These are phyloP conservation scores for Pythium myriotylum DNA, from an alignment of 352 stramenopile species.

Conservation along the genomic window DNA sequence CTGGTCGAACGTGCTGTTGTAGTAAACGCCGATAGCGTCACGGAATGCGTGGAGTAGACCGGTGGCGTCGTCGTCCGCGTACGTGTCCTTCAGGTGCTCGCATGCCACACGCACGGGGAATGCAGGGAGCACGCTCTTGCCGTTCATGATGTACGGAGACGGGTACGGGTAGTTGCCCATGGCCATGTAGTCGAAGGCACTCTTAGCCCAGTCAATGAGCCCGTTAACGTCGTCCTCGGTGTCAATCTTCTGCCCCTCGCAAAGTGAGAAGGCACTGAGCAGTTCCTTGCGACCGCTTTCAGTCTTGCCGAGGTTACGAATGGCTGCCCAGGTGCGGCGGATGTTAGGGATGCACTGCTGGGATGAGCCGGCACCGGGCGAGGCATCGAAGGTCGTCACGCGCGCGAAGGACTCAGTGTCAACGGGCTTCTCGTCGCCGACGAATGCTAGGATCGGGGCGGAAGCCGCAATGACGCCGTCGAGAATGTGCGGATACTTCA, in stretches of 20 bases:
- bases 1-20: conserved; percentile 68
- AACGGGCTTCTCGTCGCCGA: conserved; percentile 53
- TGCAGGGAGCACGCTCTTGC: conserved; percentile 79
- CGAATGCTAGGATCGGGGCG: conserved; percentile 85
- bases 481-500: conserved; percentile 92
- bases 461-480: conserved; percentile 91
- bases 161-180: conserved; percentile 97
- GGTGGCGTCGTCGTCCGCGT: conserved; percentile 34
- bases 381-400: conserved; percentile 66
- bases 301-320: conserved; percentile 53
- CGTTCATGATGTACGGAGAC: conserved; percentile 94
- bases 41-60: conserved; percentile 57
- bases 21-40: conserved; percentile 68
- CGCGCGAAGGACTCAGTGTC: conserved; percentile 70
- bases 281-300: conserved; percentile 48
- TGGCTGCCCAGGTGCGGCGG: conserved; percentile 52
- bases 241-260: conserved; percentile 45
- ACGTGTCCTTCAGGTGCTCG: conserved; percentile 52
- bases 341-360: conserved; percentile 83
- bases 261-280: conserved; percentile 50
- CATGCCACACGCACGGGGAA: conserved; percentile 91
- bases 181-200: conserved; percentile 91
- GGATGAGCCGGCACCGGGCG: conserved; percentile 58
- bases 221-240: conserved; percentile 46
- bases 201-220: conserved; percentile 70